These are phyloP conservation scores for Candida maesae DNA, from an alignment of 805 yeast genomes.

Conservation along the genomic window DNA sequence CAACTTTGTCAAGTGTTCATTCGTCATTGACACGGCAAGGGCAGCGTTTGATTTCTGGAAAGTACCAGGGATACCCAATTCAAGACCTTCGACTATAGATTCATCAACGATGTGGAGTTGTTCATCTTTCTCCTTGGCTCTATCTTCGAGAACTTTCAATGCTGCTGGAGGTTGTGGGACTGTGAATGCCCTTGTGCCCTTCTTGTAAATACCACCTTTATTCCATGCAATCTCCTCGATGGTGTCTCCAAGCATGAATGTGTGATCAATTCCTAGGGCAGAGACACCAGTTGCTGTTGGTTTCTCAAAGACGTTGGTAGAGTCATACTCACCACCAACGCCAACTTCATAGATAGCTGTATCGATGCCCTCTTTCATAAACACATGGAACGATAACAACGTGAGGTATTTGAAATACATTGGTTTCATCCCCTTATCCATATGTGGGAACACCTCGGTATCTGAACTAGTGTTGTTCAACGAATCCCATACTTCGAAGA, in stretches of 20 bases:
- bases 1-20: conserved; percentile 50
- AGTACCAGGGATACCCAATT: conserved; percentile 75
- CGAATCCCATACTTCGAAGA: conserved; percentile 91
- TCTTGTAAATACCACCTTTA: conserved; percentile 88
- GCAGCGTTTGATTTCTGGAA: conserved; percentile 88
- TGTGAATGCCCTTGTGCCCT: conserved; percentile 59
- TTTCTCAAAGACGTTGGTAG: conserved; percentile 79
- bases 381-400: conserved; percentile 84
- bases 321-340: conserved; percentile 95
- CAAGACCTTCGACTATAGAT: conserved; percentile 28
- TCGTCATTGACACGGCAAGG: conserved; percentile 70
- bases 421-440: conserved; percentile 73
- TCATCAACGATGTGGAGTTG: conserved; percentile 49
- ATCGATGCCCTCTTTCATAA: conserved; percentile 83
- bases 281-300: conserved; percentile 88
- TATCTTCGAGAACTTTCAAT: conserved; percentile 49
- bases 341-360: conserved; percentile 97
- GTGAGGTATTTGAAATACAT: conserved; percentile 92
- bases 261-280: conserved; percentile 87
- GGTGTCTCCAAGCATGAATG: conserved; percentile 75
- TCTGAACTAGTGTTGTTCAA: conserved; percentile 59
- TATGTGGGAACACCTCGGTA: conserved; percentile 59
- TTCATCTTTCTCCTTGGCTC: conserved; percentile 65
- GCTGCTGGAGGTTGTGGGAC: conserved; percentile 59
- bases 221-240: conserved; percentile 93